Conservation (phyloP, 2,329 filamentous ascomycete genomes). For the Hortaea werneckii region DNA sequence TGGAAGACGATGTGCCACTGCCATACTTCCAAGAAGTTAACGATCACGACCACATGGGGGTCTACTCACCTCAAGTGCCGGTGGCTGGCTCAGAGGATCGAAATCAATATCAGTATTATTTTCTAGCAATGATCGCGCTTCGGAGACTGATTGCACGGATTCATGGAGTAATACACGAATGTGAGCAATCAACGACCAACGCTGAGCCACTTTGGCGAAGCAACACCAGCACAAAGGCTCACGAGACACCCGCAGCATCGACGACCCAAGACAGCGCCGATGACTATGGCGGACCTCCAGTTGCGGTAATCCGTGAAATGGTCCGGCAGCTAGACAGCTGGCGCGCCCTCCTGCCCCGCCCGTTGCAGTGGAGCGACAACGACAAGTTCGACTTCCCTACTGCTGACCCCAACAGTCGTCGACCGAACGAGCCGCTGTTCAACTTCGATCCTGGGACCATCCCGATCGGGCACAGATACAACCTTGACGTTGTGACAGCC, state of each 20-base stretch:
- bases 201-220: constrained; percentile 8
- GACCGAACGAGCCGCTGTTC: constrained; percentile 33
- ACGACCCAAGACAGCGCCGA: constrained; percentile 8
- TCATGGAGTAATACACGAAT: constrained; percentile 42
- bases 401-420: constrained; percentile 17
- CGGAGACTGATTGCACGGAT: constrained; percentile 44
- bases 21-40: constrained; percentile 38
- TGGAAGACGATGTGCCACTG: constrained; percentile 45
- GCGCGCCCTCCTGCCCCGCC: constrained; percentile 45
- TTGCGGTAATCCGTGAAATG: constrained; percentile 41
- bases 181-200: constrained; percentile 30
- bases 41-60: constrained; percentile 8
- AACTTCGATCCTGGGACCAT: constrained; percentile 36
- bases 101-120: constrained; percentile 49
- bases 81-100: constrained; percentile 9
- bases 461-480: constrained; percentile 40
- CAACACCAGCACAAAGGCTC: neutral
- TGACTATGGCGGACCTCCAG: constrained; percentile 29
- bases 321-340: constrained; percentile 47
- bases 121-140: constrained; percentile 50
- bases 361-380: constrained; percentile 49
- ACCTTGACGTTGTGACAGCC: constrained; percentile 47
- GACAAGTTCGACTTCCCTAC: constrained; percentile 35
- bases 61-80: constrained; percentile 17
- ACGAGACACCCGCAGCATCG: neutral